A percentile compares a stretch with the other conserved stretches of the same genome.
These are phyloP conservation scores for Fusarium sp. DNA, from an alignment of 2,329 filamentous ascomycete genomes.

Conservation along the genomic window DNA sequence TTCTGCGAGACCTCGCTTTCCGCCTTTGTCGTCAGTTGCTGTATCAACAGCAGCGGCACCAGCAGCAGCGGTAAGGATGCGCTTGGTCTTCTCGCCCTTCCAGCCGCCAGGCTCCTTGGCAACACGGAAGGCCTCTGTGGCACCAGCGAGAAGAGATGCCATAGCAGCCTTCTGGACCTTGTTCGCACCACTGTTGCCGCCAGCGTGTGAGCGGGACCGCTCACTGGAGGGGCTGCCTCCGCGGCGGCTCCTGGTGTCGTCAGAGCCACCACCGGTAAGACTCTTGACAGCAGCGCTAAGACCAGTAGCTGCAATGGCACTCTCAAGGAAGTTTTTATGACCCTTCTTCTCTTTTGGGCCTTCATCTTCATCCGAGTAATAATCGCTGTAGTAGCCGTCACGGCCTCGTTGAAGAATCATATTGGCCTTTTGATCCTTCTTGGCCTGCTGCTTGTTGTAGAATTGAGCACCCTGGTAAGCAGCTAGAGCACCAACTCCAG, in stretches of 20 bases:
- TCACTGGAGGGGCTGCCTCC: constrained; percentile 58
- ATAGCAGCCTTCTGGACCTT: constrained; percentile 89
- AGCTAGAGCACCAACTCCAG: constrained; percentile 71
- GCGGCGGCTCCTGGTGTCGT: constrained; percentile 62
- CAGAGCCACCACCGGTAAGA: constrained; percentile 62
- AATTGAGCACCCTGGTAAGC: constrained; percentile 72
- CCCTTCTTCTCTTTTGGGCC: constrained; percentile 67
- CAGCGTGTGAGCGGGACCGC: constrained; percentile 63
- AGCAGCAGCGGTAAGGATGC: constrained; percentile 86
- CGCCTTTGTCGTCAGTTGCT: constrained; percentile 76
- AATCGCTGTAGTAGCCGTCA: constrained; percentile 63
- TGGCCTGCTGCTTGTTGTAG: constrained; percentile 70
- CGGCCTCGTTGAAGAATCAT: constrained; percentile 65
- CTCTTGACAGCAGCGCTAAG: constrained; percentile 71
- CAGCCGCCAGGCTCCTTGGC: constrained; percentile 90
- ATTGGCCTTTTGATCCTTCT: constrained; percentile 65
- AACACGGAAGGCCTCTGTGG: constrained; percentile 90
- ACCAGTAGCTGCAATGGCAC: constrained; percentile 69
- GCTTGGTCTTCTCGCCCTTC: constrained; percentile 91
- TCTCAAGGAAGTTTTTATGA: constrained; percentile 73
- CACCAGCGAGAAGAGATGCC: constrained; percentile 88
- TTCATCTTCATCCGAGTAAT: constrained; percentile 69
- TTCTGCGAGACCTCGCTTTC: constrained; percentile 86
- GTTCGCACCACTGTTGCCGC: constrained; percentile 56
- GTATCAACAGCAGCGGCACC: constrained; percentile 89